Evolutionary conservation across 352 stramenopile genomes (phyloP).

Genomic region (Phytophthora uliginosa): DNA sequence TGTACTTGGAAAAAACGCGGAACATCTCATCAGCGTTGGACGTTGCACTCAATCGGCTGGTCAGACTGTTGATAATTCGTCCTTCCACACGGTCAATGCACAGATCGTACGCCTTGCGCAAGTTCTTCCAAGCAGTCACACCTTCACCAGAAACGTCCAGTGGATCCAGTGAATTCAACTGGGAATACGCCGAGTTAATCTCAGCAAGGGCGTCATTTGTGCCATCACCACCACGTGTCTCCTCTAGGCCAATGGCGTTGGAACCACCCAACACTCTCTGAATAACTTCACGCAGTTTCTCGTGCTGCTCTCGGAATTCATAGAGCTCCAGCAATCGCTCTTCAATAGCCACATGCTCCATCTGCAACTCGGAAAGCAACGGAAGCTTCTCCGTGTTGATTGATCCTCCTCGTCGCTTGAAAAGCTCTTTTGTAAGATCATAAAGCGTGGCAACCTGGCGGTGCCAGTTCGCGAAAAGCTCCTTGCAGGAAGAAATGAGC

Average conservation of each 20-base stretch:
- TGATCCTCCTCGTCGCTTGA: slow-evolving; percentile 81
- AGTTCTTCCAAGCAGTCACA: slow-evolving; percentile 83
- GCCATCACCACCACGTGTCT: slow-evolving; percentile 63
- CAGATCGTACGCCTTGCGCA: slow-evolving; percentile 92
- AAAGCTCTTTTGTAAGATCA: slow-evolving; percentile 89
- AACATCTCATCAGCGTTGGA: slow-evolving; percentile 97
- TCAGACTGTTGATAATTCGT: slow-evolving; percentile 92
- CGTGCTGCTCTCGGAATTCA: slow-evolving; percentile 93
- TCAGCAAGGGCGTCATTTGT: slow-evolving; percentile 86
- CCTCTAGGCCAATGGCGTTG: slow-evolving; percentile 36
- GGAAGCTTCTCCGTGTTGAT: slow-evolving; percentile 87
- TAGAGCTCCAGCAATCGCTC: slow-evolving; percentile 89
- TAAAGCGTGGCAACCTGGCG: slow-evolving; percentile 86
- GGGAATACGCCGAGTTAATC: slow-evolving; percentile 92
- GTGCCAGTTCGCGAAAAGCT: slow-evolving; percentile 91
- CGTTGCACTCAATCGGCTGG: slow-evolving; percentile 87
- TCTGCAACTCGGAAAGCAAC: slow-evolving; percentile 83
- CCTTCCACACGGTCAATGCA: slow-evolving; percentile 95
- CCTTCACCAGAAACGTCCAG: slow-evolving; percentile 91
- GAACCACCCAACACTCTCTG: slow-evolving; percentile 82
- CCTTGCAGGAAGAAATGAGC: slow-evolving; percentile 79
- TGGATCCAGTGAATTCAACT: slow-evolving; percentile 81
- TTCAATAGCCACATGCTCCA: slow-evolving; percentile 90
- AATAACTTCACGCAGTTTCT: slow-evolving; percentile 92
- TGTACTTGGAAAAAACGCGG: slow-evolving; percentile 98